Conservation (phyloP, 2,329 filamentous ascomycete species). For the Fusarium secorum region DNA sequence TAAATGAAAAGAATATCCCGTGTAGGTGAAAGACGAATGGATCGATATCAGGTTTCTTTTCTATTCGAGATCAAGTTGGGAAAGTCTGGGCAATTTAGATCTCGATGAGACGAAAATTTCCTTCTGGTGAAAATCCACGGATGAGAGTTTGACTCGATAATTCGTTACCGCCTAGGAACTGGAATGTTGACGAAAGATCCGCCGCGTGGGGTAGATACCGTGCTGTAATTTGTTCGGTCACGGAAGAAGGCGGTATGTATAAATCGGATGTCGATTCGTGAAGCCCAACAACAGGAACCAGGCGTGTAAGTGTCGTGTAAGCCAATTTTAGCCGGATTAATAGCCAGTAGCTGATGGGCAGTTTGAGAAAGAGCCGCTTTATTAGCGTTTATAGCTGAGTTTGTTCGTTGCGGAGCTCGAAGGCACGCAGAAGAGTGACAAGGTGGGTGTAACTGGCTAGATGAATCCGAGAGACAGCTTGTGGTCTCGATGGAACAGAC, state of each 20-base stretch:
- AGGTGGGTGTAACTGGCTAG: background rate
- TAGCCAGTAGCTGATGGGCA: slow-evolving; percentile 8
- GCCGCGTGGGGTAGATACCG: slow-evolving; percentile 40
- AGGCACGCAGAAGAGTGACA: background rate
- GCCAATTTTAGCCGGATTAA: slow-evolving; percentile 31
- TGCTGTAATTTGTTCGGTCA: slow-evolving; percentile 35
- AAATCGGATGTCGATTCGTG: slow-evolving; percentile 28
- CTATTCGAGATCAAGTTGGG: slow-evolving; percentile 25
- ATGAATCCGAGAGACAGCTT: background rate
- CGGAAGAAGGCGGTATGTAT: slow-evolving; percentile 32
- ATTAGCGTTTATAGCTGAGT: slow-evolving; percentile 17
- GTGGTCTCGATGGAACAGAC: background rate
- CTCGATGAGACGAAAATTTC: slow-evolving; percentile 37
- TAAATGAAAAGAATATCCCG: background rate
- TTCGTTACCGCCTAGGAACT: slow-evolving; percentile 41
- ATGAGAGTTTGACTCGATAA: slow-evolving; percentile 27
- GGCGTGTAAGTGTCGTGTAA: slow-evolving; percentile 35
- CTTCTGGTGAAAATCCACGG: slow-evolving; percentile 31
- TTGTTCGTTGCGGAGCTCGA: slow-evolving; percentile 11
- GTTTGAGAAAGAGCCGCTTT: slow-evolving; percentile 23
- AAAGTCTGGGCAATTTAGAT: slow-evolving; percentile 21
- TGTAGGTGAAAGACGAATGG: slow-evolving; percentile 8
- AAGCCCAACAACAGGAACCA: slow-evolving; percentile 2
- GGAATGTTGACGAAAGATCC: slow-evolving; percentile 34
- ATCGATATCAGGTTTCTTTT: slow-evolving; percentile 19